Evolutionary conservation across 108 stramenopile species (phyloP).

Genomic region (Conticribra guillardii): DNA sequence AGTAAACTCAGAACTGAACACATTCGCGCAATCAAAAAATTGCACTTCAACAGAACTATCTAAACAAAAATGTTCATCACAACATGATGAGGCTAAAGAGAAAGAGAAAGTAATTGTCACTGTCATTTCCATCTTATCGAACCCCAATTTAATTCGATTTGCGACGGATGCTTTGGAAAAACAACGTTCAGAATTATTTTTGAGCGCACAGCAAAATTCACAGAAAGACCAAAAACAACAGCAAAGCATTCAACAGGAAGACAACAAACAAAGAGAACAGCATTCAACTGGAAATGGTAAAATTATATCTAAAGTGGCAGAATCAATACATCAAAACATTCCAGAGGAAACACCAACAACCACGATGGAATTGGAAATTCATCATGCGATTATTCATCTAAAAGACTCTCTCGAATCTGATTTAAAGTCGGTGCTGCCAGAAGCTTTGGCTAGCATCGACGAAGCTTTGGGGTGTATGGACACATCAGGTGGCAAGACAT

Average conservation of each 20-base stretch:
- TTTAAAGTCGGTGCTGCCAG: constrained; percentile 24
- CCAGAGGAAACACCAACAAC: no score
- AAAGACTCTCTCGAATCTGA: constrained; percentile 33
- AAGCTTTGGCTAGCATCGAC: constrained; percentile 25
- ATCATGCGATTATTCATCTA: constrained; percentile 29
- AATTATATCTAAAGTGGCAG: background rate
- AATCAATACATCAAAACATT: no score
- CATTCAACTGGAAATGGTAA: background rate
- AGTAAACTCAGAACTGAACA: no score
- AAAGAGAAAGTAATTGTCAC: constrained; percentile 18
- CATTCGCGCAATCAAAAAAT: no score
- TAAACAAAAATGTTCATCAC: no score
- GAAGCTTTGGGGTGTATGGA: constrained; percentile 14
- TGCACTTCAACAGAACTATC: no score
- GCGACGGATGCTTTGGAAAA: constrained; percentile 20
- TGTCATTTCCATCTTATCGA: constrained; percentile 36
- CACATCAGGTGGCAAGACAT: no score
- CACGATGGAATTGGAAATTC: no score
- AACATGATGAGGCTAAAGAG: background rate
- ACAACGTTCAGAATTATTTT: constrained; percentile 12
- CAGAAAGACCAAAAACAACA: background rate
- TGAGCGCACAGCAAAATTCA: constrained; percentile 2
- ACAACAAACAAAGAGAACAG: no score
- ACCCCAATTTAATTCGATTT: constrained; percentile 23
- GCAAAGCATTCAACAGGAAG: background rate